Conservation (phyloP, 345 rosid species). For the Ceriops zippeliana region DNA sequence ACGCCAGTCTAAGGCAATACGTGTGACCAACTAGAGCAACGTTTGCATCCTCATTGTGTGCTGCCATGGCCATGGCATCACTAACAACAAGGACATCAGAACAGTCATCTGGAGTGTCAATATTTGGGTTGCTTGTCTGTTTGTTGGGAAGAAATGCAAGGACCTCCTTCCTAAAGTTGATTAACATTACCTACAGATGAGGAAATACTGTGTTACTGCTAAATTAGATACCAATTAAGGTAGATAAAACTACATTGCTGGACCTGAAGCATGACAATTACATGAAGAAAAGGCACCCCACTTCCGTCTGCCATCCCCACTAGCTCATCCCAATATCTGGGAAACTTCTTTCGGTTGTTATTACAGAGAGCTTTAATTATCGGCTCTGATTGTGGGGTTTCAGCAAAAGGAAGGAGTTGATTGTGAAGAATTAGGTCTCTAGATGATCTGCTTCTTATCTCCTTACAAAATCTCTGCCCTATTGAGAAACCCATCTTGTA, state of each 20-base stretch:
- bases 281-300: constrained; percentile 49
- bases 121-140: background rate
- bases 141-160: constrained; percentile 46
- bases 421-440: constrained; percentile 46
- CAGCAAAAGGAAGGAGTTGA: constrained; percentile 52
- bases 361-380: constrained; percentile 34
- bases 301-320: constrained; percentile 54
- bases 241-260: background rate
- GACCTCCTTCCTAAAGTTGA: constrained; percentile 69
- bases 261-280: constrained; percentile 18
- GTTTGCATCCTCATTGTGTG: constrained; percentile 61
- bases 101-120: constrained; percentile 32
- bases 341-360: constrained; percentile 41
- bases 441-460: constrained; percentile 45
- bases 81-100: constrained; percentile 49
- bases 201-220: background rate
- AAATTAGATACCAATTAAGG: background rate
- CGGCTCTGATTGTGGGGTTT: constrained; percentile 18
- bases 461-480: constrained; percentile 42
- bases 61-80: constrained; percentile 46
- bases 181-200: constrained; percentile 41
- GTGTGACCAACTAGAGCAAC: constrained; percentile 53
- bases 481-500: constrained; percentile 44
- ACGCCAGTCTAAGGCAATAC: constrained; percentile 22
- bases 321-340: constrained; percentile 56